Conservation (phyloP, 2,329 filamentous ascomycete species). For the Fusarium luffae region DNA sequence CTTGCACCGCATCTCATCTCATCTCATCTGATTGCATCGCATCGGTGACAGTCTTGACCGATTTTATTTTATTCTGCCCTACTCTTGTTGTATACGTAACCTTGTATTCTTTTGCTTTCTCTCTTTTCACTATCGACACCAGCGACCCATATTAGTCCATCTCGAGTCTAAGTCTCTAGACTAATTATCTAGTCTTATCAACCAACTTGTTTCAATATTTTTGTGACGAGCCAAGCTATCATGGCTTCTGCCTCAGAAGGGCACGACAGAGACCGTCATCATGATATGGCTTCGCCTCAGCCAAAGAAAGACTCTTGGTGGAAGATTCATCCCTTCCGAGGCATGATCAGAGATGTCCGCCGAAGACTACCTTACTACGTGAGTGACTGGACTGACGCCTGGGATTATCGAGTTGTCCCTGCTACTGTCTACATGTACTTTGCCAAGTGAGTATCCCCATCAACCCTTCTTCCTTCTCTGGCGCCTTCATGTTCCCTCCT, state of each 20-base stretch:
- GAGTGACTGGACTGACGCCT: constrained; percentile 88
- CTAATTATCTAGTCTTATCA: neutral
- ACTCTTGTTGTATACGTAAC: constrained; percentile 11
- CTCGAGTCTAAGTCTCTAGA: neutral
- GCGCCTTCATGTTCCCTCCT: neutral
- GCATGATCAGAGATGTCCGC: constrained; percentile 82
- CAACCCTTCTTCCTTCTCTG: neutral
- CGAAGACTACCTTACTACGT: constrained; percentile 80
- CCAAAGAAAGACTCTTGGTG: constrained; percentile 66
- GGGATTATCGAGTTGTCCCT: constrained; percentile 89
- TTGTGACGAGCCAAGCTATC: neutral
- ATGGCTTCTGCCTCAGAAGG: constrained; percentile 29
- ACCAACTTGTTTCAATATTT: neutral
- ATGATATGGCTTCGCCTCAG: constrained; percentile 8
- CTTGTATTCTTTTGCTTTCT: neutral
- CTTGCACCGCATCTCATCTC: constrained; percentile 12
- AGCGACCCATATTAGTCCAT: neutral
- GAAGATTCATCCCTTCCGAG: constrained; percentile 78
- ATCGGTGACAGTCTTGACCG: constrained; percentile 18
- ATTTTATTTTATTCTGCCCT: neutral
- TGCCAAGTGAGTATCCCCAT: constrained; percentile 73
- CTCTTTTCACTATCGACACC: neutral
- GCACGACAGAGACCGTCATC: constrained; percentile 5
- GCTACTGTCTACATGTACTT: constrained; percentile 96
- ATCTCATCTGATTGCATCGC: neutral